Conservation (phyloP, 2,329 filamentous ascomycete species). For the Apiospora kogelbergensis region DNA sequence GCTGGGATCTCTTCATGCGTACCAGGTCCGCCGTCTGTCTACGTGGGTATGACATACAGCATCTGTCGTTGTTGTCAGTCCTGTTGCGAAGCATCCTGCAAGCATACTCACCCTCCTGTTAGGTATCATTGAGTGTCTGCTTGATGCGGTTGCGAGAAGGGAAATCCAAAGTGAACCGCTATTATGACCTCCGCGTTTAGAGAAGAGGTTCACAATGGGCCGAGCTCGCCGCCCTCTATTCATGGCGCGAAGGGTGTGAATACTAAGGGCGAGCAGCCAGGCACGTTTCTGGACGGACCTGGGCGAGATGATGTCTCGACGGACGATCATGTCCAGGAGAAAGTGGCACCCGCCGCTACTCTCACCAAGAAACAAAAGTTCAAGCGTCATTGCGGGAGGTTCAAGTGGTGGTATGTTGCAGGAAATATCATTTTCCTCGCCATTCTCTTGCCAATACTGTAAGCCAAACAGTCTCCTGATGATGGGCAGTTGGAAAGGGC, state of each 20-base stretch:
- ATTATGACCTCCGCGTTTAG: not conserved
- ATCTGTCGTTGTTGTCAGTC: not conserved
- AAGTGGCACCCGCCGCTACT: slow-evolving; percentile 19
- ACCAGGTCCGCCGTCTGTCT: not conserved
- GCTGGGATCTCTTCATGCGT: not conserved
- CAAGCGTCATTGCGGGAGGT: slow-evolving; percentile 41
- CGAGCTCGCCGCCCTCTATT: not conserved
- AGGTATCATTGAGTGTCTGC: not conserved
- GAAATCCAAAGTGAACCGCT: not conserved
- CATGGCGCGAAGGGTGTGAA: not conserved
- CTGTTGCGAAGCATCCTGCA: not conserved
- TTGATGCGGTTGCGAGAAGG: not conserved
- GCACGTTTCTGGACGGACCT: not conserved
- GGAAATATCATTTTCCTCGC: slow-evolving; percentile 40
- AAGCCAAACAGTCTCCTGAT: slow-evolving; percentile 22
- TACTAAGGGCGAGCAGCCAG: not conserved
- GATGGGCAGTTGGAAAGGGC: too few species aligned
- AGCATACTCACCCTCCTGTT: not conserved
- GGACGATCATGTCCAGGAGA: slow-evolving; percentile 29
- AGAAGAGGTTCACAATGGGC: not conserved
- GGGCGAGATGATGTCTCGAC: slow-evolving; percentile 21
- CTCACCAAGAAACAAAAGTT: slow-evolving; percentile 37
- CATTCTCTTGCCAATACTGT: slow-evolving; percentile 47
- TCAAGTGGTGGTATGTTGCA: slow-evolving; percentile 45
- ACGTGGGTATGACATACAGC: not conserved